Base-by-base conservation (phyloP, 805 yeast genomes). In the Clavispora fructus region DNA sequence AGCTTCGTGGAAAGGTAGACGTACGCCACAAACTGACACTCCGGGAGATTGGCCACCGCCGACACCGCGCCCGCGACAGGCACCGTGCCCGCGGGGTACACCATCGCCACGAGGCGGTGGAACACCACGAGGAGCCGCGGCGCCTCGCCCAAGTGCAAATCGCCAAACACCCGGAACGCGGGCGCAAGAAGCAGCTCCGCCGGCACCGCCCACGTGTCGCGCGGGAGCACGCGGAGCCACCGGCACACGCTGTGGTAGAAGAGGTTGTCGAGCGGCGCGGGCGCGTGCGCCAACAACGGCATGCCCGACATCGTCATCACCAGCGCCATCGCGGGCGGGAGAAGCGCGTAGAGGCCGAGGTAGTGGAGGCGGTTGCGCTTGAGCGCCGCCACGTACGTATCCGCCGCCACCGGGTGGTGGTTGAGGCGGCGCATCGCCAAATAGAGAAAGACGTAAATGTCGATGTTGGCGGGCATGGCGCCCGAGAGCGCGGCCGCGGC, bases 351-450 rank as follows among this genome's bases (percentile, higher is more conserved):
- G 6, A 78, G 68, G 42, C 64, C 70, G 51, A 74, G 60, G 52
- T 70, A 78, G 2, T 87, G 86, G 1, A 85, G 61, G 29, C 66
- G 63, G 41, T 76, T 76, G 2, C 64, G 53, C 27, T 68, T 56
- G 4, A 77, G 60, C 61, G 75, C 64, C 4, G 58, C 53, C 23
- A 79, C 55, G 14, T 80, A 59, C 56, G 82, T 86, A 45, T 64
- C 61, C 6, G 75, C 51, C 55, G 75, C 79, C 1, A 83, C 51
- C 0, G 88, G 85, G 17, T 57, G 56, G 27, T 71, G 48, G 27
- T 72, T 67, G 50, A 80, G 53, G 46, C 73, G 71, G 8, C 76
- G 50, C n/a, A 77, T 57, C 2, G 82, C 77, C 41, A 82, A 46
- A 57, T 82, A 83, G 16, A 80, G 62, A 1, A 82, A 55, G 7